A percentile compares a stretch with the other conserved stretches of the same genome.
phyloP scores from a whole-genome alignment of 345 rosid species.

The Euphorbia tirucalli region DNA sequence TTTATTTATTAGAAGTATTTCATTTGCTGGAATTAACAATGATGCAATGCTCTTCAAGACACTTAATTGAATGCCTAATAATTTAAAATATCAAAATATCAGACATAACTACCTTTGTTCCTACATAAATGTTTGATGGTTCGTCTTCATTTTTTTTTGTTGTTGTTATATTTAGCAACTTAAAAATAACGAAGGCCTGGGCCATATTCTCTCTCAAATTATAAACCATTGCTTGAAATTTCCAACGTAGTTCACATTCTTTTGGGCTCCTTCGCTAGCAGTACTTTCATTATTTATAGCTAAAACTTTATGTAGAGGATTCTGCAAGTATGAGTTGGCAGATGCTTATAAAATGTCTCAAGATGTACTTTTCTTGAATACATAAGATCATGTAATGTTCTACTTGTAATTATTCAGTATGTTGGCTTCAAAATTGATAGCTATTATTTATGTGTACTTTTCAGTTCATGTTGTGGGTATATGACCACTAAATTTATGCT shows the following conservation, averaged over 20 bases:
- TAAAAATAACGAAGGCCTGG: background rate
- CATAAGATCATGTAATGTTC: background rate
- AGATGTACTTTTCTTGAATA: background rate
- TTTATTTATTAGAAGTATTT: background rate
- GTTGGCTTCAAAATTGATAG: background rate
- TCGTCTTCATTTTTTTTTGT: background rate
- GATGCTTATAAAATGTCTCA: slow-evolving; percentile 5
- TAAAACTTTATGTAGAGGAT: background rate
- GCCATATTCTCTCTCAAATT: background rate
- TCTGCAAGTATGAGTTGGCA: background rate
- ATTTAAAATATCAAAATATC: background rate
- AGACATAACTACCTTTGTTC: background rate
- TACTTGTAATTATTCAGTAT: background rate
- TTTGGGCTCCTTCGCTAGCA: background rate
- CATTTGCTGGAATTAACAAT: background rate
- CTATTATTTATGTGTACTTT: background rate
- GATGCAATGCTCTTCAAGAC: background rate
- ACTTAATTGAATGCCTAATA: background rate
- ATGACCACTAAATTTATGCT: background rate
- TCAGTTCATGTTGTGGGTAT: background rate
- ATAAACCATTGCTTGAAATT: background rate
- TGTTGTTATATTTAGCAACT: background rate
- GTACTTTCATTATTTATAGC: background rate
- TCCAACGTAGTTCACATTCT: background rate
- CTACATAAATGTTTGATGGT: background rate